Percentiles rank a stretch among this genome's conserved stretches.
Evolutionary conservation across 1,139 yeast genomes (phyloP).

Genomic region (Pichia sp.): DNA sequence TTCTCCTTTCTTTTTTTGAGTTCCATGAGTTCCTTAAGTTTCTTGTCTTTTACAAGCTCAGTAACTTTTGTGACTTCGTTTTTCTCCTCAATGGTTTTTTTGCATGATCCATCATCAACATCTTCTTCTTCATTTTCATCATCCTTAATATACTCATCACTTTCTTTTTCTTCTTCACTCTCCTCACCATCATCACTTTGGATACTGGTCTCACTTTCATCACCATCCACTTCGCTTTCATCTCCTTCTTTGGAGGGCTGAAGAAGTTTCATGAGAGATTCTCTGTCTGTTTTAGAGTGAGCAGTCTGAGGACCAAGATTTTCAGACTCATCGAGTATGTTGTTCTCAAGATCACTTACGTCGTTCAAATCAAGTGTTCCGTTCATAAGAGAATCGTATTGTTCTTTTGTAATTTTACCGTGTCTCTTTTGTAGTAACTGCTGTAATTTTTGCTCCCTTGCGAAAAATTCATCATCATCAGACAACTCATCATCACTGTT

Average conservation of each 20-base stretch:
- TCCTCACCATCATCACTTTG: too few species aligned
- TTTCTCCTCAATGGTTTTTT: too few species aligned
- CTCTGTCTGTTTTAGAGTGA: slow-evolving; percentile 8
- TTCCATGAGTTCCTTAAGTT: too few species aligned
- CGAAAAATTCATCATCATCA: slow-evolving; percentile 50
- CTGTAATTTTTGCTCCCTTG: slow-evolving; percentile 54
- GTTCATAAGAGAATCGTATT: slow-evolving; percentile 27
- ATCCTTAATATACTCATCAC: slow-evolving; percentile 11
- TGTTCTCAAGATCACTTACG: slow-evolving; percentile 17
- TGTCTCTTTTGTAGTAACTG: slow-evolving; percentile 32
- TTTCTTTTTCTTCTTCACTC: too few species aligned
- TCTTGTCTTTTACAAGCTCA: too few species aligned
- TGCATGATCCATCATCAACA: too few species aligned
- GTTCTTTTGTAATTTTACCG: slow-evolving; percentile 33
- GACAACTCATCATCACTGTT: slow-evolving; percentile 70
- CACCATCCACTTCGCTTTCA: slow-evolving; percentile 9
- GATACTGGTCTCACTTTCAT: slow-evolving; percentile 12
- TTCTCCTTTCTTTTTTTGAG: too few species aligned
- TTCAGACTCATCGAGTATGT: slow-evolving; percentile 15
- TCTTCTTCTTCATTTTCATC: slow-evolving; percentile 2
- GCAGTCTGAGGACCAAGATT: slow-evolving; percentile 9
- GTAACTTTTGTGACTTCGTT: too few species aligned
- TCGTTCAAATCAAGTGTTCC: slow-evolving; percentile 15
- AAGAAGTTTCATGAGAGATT: slow-evolving; percentile 1
- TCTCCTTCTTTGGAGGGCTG: slow-evolving; percentile 4